Base-by-base conservation (phyloP, 2,329 filamentous ascomycete genomes). In the Neopestalotiopsis sp. region DNA sequence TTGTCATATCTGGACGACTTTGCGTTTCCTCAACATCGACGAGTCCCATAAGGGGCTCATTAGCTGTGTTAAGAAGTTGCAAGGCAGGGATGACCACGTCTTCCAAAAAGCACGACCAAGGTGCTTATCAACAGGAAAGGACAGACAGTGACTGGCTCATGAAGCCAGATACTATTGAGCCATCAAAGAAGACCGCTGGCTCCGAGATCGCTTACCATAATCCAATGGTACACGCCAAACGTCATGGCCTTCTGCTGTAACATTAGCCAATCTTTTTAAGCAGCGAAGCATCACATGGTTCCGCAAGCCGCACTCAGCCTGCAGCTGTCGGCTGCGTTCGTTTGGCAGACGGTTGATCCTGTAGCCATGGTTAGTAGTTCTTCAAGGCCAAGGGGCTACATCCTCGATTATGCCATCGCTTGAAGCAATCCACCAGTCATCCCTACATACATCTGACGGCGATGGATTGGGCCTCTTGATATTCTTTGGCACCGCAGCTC, bases 391-490 rank as follows among this genome's bases (percentile, higher is more conserved):
- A 60, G 65, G n/a, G 45, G 34, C 58, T 67, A 69, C 57, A 65
- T 52, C 67, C 67, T 34, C 64, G 67, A 65, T 66, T 66, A 52
- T 56, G 66, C 34, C 38, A 58, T 62, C 59, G 65, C 60, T 30
- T 17, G 63, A 45, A 64, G 67, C 73, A 71, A 73, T 76, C 71
- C 71, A 69, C 70, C 72, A 69, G 67, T 72, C 67, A 71, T 34
- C 70, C 75, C 74, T 75, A 78, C 76, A 75, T 78, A 78, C 76
- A 77, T 78, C 75, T 71, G 72, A 74, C 70, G 85, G 75, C 69
- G 85, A 81, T 30, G 59, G 59, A 40, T 62, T 62, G 69, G 79
- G 81, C 67, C 86, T 84, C 77, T 87, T 88, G 30, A 38, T 24
- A 45, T 30, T 62, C 77, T 84, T 87, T 68, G 73, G 72, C 42